Conservation (phyloP, 2,329 filamentous ascomycete species). For the Epichloe sp. region DNA sequence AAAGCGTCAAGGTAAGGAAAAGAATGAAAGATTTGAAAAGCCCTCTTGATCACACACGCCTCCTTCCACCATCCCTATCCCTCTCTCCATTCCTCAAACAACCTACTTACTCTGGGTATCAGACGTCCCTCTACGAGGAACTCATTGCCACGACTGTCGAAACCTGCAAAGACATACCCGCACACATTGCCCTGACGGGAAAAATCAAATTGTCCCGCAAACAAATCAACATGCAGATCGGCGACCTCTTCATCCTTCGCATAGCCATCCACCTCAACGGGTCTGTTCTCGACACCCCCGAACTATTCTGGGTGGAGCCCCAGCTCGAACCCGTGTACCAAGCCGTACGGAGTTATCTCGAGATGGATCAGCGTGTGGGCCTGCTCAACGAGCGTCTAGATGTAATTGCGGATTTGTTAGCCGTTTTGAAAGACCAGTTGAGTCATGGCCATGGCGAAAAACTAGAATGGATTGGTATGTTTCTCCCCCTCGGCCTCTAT, state of each 20-base stretch:
- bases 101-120: constrained; percentile 9
- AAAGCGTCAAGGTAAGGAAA: constrained; percentile 69
- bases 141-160: constrained; percentile 89
- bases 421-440: constrained; percentile 88
- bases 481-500: background rate
- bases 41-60: background rate
- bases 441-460: constrained; percentile 87
- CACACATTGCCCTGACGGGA: constrained; percentile 83
- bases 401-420: constrained; percentile 85
- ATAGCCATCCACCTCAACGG: constrained; percentile 98
- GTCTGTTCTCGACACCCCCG: constrained; percentile 88
- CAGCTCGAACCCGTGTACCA: constrained; percentile 94
- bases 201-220: constrained; percentile 78
- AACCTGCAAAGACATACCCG: constrained; percentile 82
- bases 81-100: background rate
- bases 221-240: constrained; percentile 99
- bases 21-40: background rate
- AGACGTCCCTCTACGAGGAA: constrained; percentile 93
- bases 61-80: background rate
- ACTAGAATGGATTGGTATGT: constrained; percentile 76
- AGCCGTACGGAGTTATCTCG: constrained; percentile 85
- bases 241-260: constrained; percentile 90
- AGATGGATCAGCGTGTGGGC: constrained; percentile 92
- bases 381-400: constrained; percentile 73
- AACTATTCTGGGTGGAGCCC: constrained; percentile 97